These are phyloP conservation scores for Fusarium brachygibbosum DNA, from an alignment of 2,329 filamentous ascomycete genomes.

Conservation along the genomic window DNA sequence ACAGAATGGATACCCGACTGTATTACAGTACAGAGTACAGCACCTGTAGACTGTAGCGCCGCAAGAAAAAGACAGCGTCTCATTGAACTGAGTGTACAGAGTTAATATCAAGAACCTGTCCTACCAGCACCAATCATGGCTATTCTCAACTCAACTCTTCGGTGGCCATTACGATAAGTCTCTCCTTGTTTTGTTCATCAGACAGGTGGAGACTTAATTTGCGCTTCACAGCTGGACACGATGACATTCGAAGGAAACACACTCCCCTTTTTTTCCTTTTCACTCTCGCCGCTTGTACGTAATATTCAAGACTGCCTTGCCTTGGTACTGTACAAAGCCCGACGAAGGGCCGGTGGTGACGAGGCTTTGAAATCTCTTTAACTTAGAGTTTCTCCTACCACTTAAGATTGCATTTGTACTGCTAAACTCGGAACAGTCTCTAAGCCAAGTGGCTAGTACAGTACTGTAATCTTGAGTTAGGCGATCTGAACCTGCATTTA, in stretches of 20 bases:
- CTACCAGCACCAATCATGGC: conserved; percentile 13
- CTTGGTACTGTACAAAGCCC: conserved; percentile 17
- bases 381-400: conserved; percentile 19
- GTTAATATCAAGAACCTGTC: conserved; percentile 10
- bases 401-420: conserved; percentile 21
- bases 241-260: conserved; percentile 29
- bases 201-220: conserved; percentile 25
- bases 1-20: conserved; percentile 15
- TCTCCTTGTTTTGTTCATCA: not conserved
- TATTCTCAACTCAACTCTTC: not conserved
- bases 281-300: conserved; percentile 33
- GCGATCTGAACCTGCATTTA: conserved; percentile 39
- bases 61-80: conserved; percentile 10
- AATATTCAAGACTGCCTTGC: conserved; percentile 18
- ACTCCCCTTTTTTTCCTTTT: conserved; percentile 13
- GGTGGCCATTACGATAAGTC: conserved; percentile 9
- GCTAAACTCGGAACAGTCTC: conserved; percentile 27
- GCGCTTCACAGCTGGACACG: conserved; percentile 19
- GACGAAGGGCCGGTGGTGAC: conserved; percentile 35
- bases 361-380: conserved; percentile 28
- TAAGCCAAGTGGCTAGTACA: conserved; percentile 39
- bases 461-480: conserved; percentile 17
- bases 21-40: not conserved
- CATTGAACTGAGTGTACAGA: conserved; percentile 15
- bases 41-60: conserved; percentile 9